Evolutionary conservation across 768 basidiomycete genomes (phyloP), one percentile per base, ranked within the genome.

Genomic region (Udeniomyces megalosporus): DNA sequence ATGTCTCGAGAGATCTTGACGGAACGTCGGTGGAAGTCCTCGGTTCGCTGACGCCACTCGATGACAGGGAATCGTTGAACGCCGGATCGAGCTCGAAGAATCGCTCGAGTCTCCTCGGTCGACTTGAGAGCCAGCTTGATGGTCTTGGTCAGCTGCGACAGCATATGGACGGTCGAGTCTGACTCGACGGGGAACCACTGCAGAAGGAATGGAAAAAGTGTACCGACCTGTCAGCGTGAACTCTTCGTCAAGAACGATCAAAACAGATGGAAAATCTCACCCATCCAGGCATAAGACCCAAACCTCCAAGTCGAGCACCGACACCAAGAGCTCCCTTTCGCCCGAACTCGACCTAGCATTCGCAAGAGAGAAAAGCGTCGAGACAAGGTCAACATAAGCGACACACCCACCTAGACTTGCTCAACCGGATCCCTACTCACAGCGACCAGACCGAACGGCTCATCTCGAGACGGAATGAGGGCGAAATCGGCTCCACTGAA

Each of bases 161-260:
- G 76, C 88, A 95, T 88, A 76, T 95, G 91, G 42, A 83, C 84
- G 5, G 89, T 91, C 29, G 91, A 84, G 66, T 78, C 89, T 0
- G 89, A 93, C 75, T 93, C 90, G 45, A 95, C 91, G 53, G 91
- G 91, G 79, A 90, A 93, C 91, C 91, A 95, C 88, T 90, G 66
- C 17, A 63, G 61, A 63, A 61, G 11, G 26, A 34, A 58, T 28
- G 20, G 28, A 55, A 35, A 10, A 10, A 20, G 42, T n/a, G n/a
- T n/a, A n/a, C n/a, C n/a, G n/a, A n/a, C n/a, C n/a, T n/a, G n/a
- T n/a, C n/a, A n/a, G n/a, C n/a, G n/a, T n/a, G n/a, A n/a, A n/a
- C n/a, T n/a, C n/a, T n/a, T n/a, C n/a, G n/a, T n/a, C n/a, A n/a
- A n/a, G 38, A 8, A 42, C 38, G 28, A 22, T 8, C 48, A 8